phyloP scores from a whole-genome alignment of 768 basidiomycete genomes.

The Leccinum boreale region DNA sequence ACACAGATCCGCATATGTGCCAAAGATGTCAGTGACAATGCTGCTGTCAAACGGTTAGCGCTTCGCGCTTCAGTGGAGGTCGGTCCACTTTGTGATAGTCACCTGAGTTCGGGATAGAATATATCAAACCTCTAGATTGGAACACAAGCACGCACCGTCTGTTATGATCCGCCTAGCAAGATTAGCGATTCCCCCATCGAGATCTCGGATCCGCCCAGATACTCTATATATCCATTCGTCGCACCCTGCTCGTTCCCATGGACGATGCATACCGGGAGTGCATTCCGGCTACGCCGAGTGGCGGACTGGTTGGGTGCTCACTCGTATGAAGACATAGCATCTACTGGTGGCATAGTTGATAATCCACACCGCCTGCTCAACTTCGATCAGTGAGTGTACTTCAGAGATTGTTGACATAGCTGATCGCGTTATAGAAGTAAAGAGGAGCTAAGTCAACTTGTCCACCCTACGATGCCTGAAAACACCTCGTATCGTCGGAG shows the following conservation, averaged over 20 bases:
- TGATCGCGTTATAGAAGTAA: slow-evolving; percentile 17
- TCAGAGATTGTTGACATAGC: background rate
- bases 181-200: slow-evolving; percentile 25
- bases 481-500: slow-evolving; percentile 6
- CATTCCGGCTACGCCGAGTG: slow-evolving; percentile 61
- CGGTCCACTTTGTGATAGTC: slow-evolving; percentile 11
- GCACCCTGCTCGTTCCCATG: slow-evolving; percentile 48
- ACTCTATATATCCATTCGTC: slow-evolving; percentile 69
- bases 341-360: slow-evolving; percentile 38
- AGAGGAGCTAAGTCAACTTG: slow-evolving; percentile 14
- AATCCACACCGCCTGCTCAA: slow-evolving; percentile 34
- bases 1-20: slow-evolving; percentile 57
- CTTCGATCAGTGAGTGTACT: slow-evolving; percentile 34
- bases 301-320: slow-evolving; percentile 52
- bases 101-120: slow-evolving; percentile 9
- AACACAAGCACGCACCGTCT: slow-evolving; percentile 17
- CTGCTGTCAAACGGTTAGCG: slow-evolving; percentile 49
- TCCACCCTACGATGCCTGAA: slow-evolving; percentile 4
- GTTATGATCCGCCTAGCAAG: slow-evolving; percentile 30
- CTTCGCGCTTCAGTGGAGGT: slow-evolving; percentile 55
- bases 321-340: slow-evolving; percentile 32
- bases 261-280: slow-evolving; percentile 39
- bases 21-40: slow-evolving; percentile 37
- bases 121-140: slow-evolving; percentile 13
- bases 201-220: slow-evolving; percentile 37